phyloP scores from a whole-genome alignment of 306 rosid genomes.

The Vigna radiata region DNA sequence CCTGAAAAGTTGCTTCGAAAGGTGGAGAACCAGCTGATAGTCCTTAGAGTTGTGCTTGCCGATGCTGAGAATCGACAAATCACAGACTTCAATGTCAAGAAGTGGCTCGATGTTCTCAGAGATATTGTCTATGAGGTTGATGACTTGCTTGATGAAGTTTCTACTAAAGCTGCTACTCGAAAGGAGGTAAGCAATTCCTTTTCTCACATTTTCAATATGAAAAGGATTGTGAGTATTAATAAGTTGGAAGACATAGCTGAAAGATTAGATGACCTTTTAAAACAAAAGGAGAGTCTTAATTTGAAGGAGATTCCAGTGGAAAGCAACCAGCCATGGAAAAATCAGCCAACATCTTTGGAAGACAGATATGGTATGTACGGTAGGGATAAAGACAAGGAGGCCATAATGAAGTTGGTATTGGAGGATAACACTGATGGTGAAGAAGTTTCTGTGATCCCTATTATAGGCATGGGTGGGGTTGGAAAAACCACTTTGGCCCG shows the following conservation, averaged over 20 bases:
- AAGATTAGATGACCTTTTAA: background rate
- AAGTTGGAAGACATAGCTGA: background rate
- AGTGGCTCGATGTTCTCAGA: background rate
- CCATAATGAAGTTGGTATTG: background rate
- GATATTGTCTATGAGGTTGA: background rate
- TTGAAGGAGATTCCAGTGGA: background rate
- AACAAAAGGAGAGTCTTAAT: background rate
- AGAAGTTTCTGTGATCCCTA: background rate
- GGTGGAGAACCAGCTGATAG: background rate
- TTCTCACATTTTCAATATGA: background rate
- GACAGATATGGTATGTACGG: background rate
- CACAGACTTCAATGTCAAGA: background rate
- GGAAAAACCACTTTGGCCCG: conserved; percentile 5
- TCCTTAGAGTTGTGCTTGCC: background rate
- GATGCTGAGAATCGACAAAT: background rate
- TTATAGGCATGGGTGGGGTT: conserved; percentile 11
- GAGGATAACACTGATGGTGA: background rate
- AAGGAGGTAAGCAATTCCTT: background rate
- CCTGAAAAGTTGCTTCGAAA: background rate
- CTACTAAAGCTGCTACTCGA: background rate
- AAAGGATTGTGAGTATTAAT: background rate
- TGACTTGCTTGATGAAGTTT: conserved; percentile 1
- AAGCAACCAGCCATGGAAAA: background rate
- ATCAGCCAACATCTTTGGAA: background rate
- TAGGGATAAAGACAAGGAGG: background rate